Conservation (phyloP, 1,284 basidiomycete species). For the Ceratobasidium sp. region DNA sequence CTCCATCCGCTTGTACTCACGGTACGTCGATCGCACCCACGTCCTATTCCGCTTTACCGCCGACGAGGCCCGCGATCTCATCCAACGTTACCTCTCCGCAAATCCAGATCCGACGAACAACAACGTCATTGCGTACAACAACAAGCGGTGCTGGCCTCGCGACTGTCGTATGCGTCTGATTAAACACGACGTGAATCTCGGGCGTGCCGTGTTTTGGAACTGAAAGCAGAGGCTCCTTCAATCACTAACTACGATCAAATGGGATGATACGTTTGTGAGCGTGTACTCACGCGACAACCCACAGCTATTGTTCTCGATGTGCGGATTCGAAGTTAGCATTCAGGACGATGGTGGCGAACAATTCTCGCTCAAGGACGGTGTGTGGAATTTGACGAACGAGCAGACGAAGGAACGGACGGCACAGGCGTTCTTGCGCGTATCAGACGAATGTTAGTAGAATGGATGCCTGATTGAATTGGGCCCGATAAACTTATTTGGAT, state of each 20-base stretch:
- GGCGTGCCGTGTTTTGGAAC: slow-evolving; percentile 99
- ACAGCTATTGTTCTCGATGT: slow-evolving; percentile 98
- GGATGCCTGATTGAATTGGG: background rate
- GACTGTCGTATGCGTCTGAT: slow-evolving; percentile 99
- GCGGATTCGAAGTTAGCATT: slow-evolving; percentile 96
- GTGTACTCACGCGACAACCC: slow-evolving; percentile 99
- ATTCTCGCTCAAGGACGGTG: slow-evolving; percentile 94
- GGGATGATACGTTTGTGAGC: slow-evolving; percentile 96
- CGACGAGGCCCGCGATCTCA: slow-evolving; percentile 96
- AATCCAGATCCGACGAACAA: slow-evolving; percentile 99
- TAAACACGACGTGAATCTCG: slow-evolving; percentile 99
- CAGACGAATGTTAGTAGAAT: slow-evolving; percentile 75
- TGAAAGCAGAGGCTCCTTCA: slow-evolving; percentile 97
- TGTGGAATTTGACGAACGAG: slow-evolving; percentile 97
- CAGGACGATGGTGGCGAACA: slow-evolving; percentile 92
- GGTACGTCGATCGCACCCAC: slow-evolving; percentile 92
- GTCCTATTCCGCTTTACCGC: slow-evolving; percentile 98
- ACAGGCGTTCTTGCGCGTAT: slow-evolving; percentile 96
- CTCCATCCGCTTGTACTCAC: slow-evolving; percentile 92
- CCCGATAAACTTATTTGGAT: slow-evolving; percentile 41
- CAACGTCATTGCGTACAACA: slow-evolving; percentile 99
- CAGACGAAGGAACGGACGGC: slow-evolving; percentile 97
- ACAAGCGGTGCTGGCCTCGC: slow-evolving; percentile 98
- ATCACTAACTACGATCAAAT: slow-evolving; percentile 97
- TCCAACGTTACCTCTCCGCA: slow-evolving; percentile 95